phyloP scores from a whole-genome alignment of 257 asterid species.

The Rauvolfia tetraphylla region DNA sequence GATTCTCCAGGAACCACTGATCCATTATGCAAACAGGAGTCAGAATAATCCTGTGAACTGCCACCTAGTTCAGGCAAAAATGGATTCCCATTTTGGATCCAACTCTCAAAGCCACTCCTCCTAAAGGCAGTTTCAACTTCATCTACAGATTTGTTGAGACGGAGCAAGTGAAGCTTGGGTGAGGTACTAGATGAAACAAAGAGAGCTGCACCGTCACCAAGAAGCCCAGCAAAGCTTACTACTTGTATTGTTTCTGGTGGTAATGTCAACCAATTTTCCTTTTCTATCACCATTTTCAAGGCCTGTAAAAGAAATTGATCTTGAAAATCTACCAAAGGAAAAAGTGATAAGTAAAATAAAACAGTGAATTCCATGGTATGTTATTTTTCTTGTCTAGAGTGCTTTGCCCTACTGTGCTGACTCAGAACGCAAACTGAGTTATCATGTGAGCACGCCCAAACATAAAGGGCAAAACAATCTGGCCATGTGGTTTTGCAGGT shows the following conservation, averaged over 20 bases:
- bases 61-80: conserved; percentile 55
- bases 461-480: not conserved
- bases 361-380: conserved; percentile 14
- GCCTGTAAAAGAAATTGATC: conserved; percentile 58
- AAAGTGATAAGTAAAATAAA: not conserved
- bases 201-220: conserved; percentile 99
- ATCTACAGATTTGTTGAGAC: conserved; percentile 45
- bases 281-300: conserved; percentile 94
- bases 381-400: not conserved
- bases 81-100: conserved; percentile 78
- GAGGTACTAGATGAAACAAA: conserved; percentile 62
- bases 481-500: not conserved
- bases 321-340: conserved; percentile 18
- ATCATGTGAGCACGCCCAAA: not conserved
- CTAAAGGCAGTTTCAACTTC: conserved; percentile 50
- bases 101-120: conserved; percentile 71
- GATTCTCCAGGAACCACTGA: conserved; percentile 45
- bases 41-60: conserved; percentile 48
- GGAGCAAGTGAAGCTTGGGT: conserved; percentile 48
- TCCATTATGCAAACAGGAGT: conserved; percentile 48
- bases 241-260: conserved; percentile 85
- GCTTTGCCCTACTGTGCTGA: not conserved
- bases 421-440: conserved; percentile 1
- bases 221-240: conserved; percentile 86
- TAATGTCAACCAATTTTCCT: conserved; percentile 89